Percentiles rank a stretch among this genome's conserved stretches.
Evolutionary conservation across 1,139 yeast species (phyloP).

Genomic region (Geotrichum phurueaensis): DNA sequence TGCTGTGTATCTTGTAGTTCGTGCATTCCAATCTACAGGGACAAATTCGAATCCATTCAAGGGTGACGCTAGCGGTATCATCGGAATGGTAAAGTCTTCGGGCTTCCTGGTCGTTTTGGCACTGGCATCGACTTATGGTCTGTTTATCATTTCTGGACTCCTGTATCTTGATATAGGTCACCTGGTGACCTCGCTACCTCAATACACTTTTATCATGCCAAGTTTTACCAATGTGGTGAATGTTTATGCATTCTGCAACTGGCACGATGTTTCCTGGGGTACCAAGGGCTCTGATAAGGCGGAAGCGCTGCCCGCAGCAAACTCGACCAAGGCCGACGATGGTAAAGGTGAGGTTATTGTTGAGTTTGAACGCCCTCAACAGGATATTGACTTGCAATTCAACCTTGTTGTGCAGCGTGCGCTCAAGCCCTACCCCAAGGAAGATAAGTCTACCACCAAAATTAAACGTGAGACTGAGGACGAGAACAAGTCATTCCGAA

Average conservation of each 20-base stretch:
- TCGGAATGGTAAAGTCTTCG: constrained; percentile 21
- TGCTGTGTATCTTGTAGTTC: constrained; percentile 37
- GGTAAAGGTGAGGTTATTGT: constrained; percentile 69
- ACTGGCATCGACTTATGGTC: constrained; percentile 80
- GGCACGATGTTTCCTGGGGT: constrained; percentile 98
- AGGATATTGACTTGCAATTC: constrained; percentile 50
- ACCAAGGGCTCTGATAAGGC: constrained; percentile 80
- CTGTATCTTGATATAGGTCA: constrained; percentile 94
- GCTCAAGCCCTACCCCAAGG: constrained; percentile 39
- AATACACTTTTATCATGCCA: constrained; percentile 81
- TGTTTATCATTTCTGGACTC: constrained; percentile 62
- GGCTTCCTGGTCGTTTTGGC: constrained; percentile 61
- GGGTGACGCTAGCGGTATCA: not conserved
- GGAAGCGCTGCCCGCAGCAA: constrained; percentile 51
- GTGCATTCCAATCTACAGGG: constrained; percentile 29
- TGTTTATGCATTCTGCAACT: constrained; percentile 87
- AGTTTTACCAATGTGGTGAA: constrained; percentile 72
- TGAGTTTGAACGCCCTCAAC: constrained; percentile 63
- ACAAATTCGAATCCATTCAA: not conserved
- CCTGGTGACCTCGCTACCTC: constrained; percentile 76
- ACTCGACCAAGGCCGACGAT: constrained; percentile 50
- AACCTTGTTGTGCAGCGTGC: constrained; percentile 41
- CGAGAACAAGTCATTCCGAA: constrained; percentile 66
- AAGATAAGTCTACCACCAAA: constrained; percentile 30
- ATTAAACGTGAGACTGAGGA: constrained; percentile 40